Evolutionary conservation across 108 stramenopile genomes (phyloP).

Genomic region (Cyclotella kingstonii): DNA sequence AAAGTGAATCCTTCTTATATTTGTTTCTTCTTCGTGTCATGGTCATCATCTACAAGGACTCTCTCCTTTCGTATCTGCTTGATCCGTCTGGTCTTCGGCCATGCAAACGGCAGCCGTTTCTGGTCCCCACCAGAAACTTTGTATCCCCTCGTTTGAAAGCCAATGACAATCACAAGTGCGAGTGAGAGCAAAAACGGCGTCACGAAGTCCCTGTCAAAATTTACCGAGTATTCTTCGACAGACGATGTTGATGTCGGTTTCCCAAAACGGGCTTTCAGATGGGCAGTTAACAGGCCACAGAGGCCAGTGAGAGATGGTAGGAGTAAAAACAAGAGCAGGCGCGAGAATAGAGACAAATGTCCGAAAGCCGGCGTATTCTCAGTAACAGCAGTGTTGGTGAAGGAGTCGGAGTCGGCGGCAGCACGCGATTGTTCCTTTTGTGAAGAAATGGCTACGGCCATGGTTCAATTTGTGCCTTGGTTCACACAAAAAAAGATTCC

Average conservation of each 20-base stretch:
- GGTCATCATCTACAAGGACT: constrained; percentile 17
- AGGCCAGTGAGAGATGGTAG: constrained; percentile 51
- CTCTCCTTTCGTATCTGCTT: constrained; percentile 8
- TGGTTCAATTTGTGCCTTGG: too few relatives aligned
- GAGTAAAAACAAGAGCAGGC: constrained; percentile 42
- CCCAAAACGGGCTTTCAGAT: constrained; percentile 32
- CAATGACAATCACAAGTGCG: constrained; percentile 50
- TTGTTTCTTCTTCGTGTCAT: too few relatives aligned
- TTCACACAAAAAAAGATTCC: too few relatives aligned
- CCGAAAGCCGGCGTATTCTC: background rate
- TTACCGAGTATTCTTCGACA: constrained; percentile 6
- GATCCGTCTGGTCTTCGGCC: constrained; percentile 18
- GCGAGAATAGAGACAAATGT: constrained; percentile 16
- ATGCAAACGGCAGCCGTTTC: constrained; percentile 16
- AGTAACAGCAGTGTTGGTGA: background rate
- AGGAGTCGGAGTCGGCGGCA: too few relatives aligned
- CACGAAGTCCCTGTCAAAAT: constrained; percentile 60
- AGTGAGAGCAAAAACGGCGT: constrained; percentile 55
- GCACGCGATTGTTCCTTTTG: too few relatives aligned
- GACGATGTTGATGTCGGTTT: background rate
- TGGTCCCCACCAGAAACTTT: constrained; percentile 16
- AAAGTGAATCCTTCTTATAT: too few relatives aligned
- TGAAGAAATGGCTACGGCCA: too few relatives aligned
- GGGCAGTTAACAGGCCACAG: constrained; percentile 42
- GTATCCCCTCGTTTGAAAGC: constrained; percentile 63